A percentile compares a stretch with the other conserved stretches of the same genome.
Evolutionary conservation across 2,329 filamentous ascomycete genomes (phyloP).

Genomic region (Pestalotiopsis sp.): DNA sequence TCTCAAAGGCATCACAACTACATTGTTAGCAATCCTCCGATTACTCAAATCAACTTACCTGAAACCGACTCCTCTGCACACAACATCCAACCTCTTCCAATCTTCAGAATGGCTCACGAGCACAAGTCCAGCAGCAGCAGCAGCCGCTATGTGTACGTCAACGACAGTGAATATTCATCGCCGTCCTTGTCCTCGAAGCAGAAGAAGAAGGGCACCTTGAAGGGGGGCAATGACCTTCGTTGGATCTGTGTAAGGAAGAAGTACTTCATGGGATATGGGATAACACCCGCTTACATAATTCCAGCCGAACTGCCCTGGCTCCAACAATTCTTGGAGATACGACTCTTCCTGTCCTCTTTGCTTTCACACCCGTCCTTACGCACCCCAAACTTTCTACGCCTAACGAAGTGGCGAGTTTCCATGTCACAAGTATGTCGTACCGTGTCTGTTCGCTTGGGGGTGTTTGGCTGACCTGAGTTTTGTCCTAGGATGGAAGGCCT

Average conservation of each 20-base stretch:
- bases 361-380: not conserved
- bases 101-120: not conserved
- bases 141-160: not conserved
- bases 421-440: not conserved
- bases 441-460: not conserved
- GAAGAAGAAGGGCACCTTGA: not conserved
- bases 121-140: not conserved
- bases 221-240: not conserved
- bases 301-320: constrained; percentile 7
- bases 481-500: too few species aligned
- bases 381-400: not conserved
- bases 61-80: too few species aligned
- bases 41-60: too few species aligned
- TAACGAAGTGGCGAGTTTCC: not conserved
- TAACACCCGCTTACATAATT: not conserved
- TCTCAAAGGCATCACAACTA: too few species aligned
- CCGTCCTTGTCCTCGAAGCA: not conserved
- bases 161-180: not conserved
- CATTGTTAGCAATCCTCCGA: too few species aligned
- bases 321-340: constrained; percentile 4
- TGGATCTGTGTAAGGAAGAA: constrained; percentile 5
- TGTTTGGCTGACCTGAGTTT: not conserved
- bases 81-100: not conserved
- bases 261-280: not conserved
- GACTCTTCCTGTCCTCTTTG: not conserved